These are phyloP conservation scores for Cafeteria roenbergensis DNA, from an alignment of 108 stramenopile genomes.

Conservation along the genomic window DNA sequence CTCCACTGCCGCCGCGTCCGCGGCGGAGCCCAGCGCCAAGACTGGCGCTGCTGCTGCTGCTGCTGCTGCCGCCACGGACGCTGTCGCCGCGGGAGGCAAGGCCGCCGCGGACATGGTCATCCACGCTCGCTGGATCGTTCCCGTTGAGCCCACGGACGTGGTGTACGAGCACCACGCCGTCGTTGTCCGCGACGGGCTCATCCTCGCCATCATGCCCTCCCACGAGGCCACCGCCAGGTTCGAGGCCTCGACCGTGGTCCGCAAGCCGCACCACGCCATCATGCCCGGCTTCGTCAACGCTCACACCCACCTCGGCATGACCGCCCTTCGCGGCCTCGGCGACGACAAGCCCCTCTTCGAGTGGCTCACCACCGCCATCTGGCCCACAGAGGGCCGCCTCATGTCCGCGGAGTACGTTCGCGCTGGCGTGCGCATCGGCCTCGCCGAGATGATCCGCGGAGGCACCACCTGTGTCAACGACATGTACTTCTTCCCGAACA, in stretches of 20 bases:
- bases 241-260: neutral
- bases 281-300: slow-evolving; percentile 25
- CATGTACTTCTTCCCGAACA: slow-evolving; percentile 23
- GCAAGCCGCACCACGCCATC: slow-evolving; percentile 4
- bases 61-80: neutral
- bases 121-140: slow-evolving; percentile 15
- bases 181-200: slow-evolving; percentile 11
- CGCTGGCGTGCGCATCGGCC: slow-evolving; percentile 5
- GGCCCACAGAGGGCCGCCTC: slow-evolving; percentile 17
- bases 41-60: neutral
- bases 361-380: slow-evolving; percentile 16
- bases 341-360: slow-evolving; percentile 13
- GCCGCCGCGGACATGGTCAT: slow-evolving; percentile 10
- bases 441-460: slow-evolving; percentile 13
- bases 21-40: neutral
- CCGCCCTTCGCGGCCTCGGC: slow-evolving; percentile 16
- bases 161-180: slow-evolving; percentile 18
- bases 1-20: too few species aligned
- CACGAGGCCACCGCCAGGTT: slow-evolving; percentile 2
- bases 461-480: slow-evolving; percentile 18
- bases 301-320: slow-evolving; percentile 20
- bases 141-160: slow-evolving; percentile 6
- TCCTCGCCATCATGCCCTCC: slow-evolving; percentile 13
- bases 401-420: slow-evolving; percentile 1
- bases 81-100: neutral